Evolutionary conservation across 192 early-diverging fungal genomes (phyloP), one percentile per base, ranked within the genome.

Genomic region (Spizellomyces punctatus): DNA sequence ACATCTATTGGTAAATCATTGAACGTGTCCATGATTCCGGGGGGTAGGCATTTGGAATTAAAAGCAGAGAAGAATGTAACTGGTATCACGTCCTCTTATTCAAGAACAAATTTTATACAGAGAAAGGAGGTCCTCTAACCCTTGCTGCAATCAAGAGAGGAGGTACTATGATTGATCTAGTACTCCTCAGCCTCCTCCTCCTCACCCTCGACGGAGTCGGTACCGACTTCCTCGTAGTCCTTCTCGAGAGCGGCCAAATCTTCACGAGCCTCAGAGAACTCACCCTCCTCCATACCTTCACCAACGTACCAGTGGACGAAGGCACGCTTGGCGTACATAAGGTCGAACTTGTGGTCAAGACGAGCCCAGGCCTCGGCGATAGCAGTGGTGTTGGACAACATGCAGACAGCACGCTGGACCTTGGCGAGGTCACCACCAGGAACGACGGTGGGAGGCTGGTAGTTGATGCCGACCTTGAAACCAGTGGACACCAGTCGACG

Each of bases 241-340:
- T 98, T 98, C 88, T 99, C 96, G 71, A 99, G 93, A 56, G 98
- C 96, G 80, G 95, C 98, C 83, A 98, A 90, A 83, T 99, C 96
- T 84, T 98, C 98, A 87, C 96, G 96, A 65, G 96, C 98, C 88
- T 99, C 98, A 67, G 95, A 96, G 92, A 99, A 99, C 85, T 99
- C 98, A 80, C 98, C 96, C 86, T 99, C 98, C 86, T 99, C 97
- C 98, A 99, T 99, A 87, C 98, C 95, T 85, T 98, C 98, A 81
- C 96, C 98, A 67, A 99, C 98, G 81, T 97, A 99, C 98, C 96
- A 98, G 88, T 99, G 98, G 59, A 99, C 98, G 78, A 99, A 99
- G 72, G 98, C 96, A 85, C 98, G 96, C 91, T 98, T 99, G 82
- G 98, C 94, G 84, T 96, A 99, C 96, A 98, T 97, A 67, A 98